Conservation (phyloP, 371 early-diverging fungal genomes). For the Capillidium heterosporum region DNA sequence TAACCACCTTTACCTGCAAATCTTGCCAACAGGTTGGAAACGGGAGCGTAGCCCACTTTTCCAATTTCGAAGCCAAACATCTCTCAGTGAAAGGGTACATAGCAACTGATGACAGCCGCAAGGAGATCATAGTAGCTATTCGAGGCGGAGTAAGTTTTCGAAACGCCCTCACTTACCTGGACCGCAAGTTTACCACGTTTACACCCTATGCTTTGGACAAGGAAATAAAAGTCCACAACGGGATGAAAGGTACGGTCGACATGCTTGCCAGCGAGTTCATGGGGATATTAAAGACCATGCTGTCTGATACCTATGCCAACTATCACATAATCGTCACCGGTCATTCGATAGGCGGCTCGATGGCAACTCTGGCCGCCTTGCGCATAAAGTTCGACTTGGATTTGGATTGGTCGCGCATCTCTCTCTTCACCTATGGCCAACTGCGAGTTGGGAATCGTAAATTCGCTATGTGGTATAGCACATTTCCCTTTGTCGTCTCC, state of each 20-base stretch:
- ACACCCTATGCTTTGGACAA: neutral
- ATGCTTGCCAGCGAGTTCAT: neutral
- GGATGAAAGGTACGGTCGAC: neutral
- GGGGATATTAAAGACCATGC: neutral
- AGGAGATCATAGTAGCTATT: neutral
- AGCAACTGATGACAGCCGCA: neutral
- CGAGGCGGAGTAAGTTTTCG: neutral
- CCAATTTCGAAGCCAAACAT: neutral
- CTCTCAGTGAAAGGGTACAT: neutral
- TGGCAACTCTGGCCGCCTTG: neutral
- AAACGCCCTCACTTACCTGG: neutral
- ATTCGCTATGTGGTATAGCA: neutral
- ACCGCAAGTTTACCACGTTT: neutral
- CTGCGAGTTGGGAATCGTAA: slow-evolving; percentile 2
- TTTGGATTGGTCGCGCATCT: neutral
- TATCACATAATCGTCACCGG: slow-evolving; percentile 1
- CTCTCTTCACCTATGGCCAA: slow-evolving; percentile 2
- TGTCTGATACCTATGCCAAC: neutral
- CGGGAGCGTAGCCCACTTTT: neutral
- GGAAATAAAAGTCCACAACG: neutral
- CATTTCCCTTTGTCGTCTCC: neutral
- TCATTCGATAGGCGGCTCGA: slow-evolving; percentile 1
- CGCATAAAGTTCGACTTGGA: neutral
- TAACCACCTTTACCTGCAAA: neutral
- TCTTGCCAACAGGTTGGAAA: neutral